phyloP scores from a whole-genome alignment of 257 asterid genomes.

The Thymus quinquecostatus region DNA sequence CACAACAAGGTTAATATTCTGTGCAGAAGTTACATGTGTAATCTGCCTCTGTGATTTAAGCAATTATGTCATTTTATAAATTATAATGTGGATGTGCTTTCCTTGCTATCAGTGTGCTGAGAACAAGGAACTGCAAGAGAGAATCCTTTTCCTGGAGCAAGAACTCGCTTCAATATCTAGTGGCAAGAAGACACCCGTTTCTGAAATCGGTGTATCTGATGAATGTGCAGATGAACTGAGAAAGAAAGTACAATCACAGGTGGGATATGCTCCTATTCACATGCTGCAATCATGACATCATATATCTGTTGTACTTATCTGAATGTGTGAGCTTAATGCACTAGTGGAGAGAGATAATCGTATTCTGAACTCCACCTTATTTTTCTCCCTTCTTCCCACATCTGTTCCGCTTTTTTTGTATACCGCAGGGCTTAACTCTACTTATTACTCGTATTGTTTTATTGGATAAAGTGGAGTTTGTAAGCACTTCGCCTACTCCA shows the following conservation, averaged over 20 bases:
- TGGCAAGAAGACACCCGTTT: slow-evolving; percentile 44
- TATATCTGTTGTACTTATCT: slow-evolving; percentile 3
- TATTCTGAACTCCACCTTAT: background rate
- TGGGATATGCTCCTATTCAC: slow-evolving; percentile 31
- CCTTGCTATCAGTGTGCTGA: slow-evolving; percentile 62
- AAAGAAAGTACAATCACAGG: slow-evolving; percentile 83
- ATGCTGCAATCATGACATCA: background rate
- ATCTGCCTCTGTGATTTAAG: slow-evolving; percentile 3
- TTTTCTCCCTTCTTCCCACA: background rate
- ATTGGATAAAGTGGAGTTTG: background rate
- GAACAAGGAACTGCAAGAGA: slow-evolving; percentile 75
- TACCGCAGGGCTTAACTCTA: background rate
- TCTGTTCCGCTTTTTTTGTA: background rate
- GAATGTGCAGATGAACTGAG: slow-evolving; percentile 61
- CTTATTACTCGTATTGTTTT: background rate
- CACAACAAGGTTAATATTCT: slow-evolving; percentile 71
- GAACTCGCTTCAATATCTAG: slow-evolving; percentile 57
- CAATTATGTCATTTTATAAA: background rate
- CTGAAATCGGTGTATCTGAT: slow-evolving; percentile 56
- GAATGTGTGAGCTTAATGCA: background rate
- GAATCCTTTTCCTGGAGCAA: slow-evolving; percentile 60
- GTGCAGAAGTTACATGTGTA: slow-evolving; percentile 5
- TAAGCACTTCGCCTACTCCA: background rate
- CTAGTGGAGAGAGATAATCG: background rate
- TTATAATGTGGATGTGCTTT: slow-evolving; percentile 29